Percentiles rank a stretch among this genome's conserved stretches.
Evolutionary conservation across 2,329 filamentous ascomycete species (phyloP).

Genomic region (Exophiala dermatitidis): DNA sequence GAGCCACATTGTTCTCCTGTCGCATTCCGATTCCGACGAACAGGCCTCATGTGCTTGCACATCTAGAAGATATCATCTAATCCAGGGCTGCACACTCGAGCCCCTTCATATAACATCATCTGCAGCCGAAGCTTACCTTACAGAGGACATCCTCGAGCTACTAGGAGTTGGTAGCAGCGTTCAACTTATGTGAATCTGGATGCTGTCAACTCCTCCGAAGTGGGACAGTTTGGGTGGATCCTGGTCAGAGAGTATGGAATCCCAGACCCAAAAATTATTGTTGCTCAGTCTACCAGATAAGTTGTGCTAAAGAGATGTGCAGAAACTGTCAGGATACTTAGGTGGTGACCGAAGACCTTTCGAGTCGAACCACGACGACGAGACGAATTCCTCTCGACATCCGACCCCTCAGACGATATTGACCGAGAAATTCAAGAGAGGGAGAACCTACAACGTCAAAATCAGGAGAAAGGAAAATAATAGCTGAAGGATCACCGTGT

Average conservation of each 20-base stretch:
- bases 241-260: conserved; percentile 7
- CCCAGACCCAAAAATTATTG: conserved; percentile 14
- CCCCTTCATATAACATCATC: not conserved
- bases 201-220: conserved; percentile 2
- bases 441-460: not conserved
- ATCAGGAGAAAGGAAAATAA: not conserved
- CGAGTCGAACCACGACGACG: conserved; percentile 5
- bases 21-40: conserved; percentile 13
- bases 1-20: conserved; percentile 2
- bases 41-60: conserved; percentile 5
- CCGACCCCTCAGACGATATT: not conserved
- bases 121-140: not conserved
- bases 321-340: conserved; percentile 1
- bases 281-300: conserved; percentile 12
- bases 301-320: conserved; percentile 7
- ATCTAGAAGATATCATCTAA: not conserved
- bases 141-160: not conserved
- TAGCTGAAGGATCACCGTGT: not conserved
- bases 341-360: not conserved
- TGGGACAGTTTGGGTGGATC: conserved; percentile 9
- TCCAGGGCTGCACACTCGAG: not conserved
- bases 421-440: not conserved
- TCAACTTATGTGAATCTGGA: not conserved
- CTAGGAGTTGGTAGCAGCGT: conserved; percentile 2
- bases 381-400: conserved; percentile 4